A percentile compares a stretch with the other conserved stretches of the same genome.
phyloP scores from a whole-genome alignment of 176 grass and related monocot species.

The Zoysia japonica region DNA sequence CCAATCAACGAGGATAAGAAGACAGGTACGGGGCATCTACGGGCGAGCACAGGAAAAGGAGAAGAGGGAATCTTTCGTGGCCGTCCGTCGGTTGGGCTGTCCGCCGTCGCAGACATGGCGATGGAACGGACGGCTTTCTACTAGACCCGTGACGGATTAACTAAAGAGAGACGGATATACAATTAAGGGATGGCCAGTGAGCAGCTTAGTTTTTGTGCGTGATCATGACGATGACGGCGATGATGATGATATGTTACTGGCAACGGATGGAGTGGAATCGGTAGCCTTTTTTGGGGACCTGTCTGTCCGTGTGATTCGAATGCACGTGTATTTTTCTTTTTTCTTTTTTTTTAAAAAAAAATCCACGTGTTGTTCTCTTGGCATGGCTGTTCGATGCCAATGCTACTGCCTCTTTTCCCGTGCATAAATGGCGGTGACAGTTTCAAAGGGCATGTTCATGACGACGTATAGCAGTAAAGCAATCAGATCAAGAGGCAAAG shows the following conservation, averaged over 20 bases:
- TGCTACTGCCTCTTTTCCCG: neutral
- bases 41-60: neutral
- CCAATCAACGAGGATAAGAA: slow-evolving; percentile 3
- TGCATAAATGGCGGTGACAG: neutral
- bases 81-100: slow-evolving; percentile 60
- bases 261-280: neutral
- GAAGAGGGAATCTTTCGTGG: slow-evolving; percentile 38
- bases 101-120: slow-evolving; percentile 20
- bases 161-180: neutral
- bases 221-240: neutral
- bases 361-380: neutral
- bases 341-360: too few relatives aligned
- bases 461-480: too few relatives aligned
- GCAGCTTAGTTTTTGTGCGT: neutral
- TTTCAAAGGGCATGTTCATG: neutral
- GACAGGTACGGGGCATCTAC: slow-evolving; percentile 10
- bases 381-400: neutral
- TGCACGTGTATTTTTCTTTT: too few relatives aligned
- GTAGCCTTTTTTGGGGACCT: neutral
- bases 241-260: neutral
- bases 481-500: too few relatives aligned
- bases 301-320: neutral
- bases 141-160: slow-evolving; percentile 3
- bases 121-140: slow-evolving; percentile 7
- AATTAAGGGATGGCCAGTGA: neutral